These are phyloP conservation scores for Pseudogymnoascus sp. DNA, from an alignment of 2,329 filamentous ascomycete species.

Conservation along the genomic window DNA sequence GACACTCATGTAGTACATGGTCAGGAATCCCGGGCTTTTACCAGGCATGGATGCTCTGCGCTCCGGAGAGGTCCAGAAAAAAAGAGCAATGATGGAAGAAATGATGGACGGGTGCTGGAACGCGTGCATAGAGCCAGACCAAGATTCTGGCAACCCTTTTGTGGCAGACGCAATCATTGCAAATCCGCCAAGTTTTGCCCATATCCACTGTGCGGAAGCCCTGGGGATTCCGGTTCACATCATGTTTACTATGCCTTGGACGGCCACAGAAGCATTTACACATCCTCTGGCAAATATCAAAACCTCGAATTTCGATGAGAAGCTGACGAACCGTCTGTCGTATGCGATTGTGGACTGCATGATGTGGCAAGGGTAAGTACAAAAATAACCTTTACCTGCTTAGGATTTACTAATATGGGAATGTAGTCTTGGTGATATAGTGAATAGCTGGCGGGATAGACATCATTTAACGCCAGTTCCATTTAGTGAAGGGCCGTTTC, in stretches of 20 bases:
- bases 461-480: slow-evolving; percentile 32
- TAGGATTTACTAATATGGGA: not conserved
- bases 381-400: not conserved
- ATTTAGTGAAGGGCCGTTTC: slow-evolving; percentile 29
- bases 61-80: slow-evolving; percentile 60
- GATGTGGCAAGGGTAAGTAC: slow-evolving; percentile 38
- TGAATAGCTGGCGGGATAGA: slow-evolving; percentile 31
- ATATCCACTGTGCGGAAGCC: slow-evolving; percentile 49
- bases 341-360: slow-evolving; percentile 40
- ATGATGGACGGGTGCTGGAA: slow-evolving; percentile 77
- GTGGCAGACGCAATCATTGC: slow-evolving; percentile 24
- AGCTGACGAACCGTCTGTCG: slow-evolving; percentile 34
- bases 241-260: slow-evolving; percentile 59
- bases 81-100: slow-evolving; percentile 61
- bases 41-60: slow-evolving; percentile 62
- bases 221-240: slow-evolving; percentile 53
- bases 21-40: slow-evolving; percentile 77
- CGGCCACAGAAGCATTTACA: slow-evolving; percentile 34
- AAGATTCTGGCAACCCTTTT: slow-evolving; percentile 14
- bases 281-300: slow-evolving; percentile 41
- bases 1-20: slow-evolving; percentile 56
- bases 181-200: slow-evolving; percentile 30
- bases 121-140: slow-evolving; percentile 59
- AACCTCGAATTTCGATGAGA: slow-evolving; percentile 25
- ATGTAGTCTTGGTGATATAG: slow-evolving; percentile 60